These are phyloP conservation scores for Metschnikowia dekortorum DNA, from an alignment of 805 yeast species.

Conservation along the genomic window DNA sequence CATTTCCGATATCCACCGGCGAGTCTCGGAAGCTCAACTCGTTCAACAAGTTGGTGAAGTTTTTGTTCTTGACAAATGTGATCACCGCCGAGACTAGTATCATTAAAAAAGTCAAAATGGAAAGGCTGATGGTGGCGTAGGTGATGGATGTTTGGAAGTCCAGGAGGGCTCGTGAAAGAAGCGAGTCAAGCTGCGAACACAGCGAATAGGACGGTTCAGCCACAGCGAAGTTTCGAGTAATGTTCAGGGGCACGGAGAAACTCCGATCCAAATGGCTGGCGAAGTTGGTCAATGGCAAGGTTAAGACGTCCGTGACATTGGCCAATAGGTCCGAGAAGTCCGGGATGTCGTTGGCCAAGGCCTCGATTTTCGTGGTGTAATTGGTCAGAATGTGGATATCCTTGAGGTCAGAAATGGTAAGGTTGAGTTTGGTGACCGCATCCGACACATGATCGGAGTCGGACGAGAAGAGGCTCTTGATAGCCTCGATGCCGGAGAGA, in stretches of 20 bases:
- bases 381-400: conserved; percentile 62
- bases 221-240: not conserved
- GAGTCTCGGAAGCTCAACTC: conserved; percentile 1
- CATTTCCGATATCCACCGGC: conserved; percentile 10
- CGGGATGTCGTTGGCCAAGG: conserved; percentile 52
- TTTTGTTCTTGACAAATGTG: conserved; percentile 3
- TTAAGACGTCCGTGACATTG: conserved; percentile 50
- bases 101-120: conserved; percentile 4
- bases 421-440: conserved; percentile 50
- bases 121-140: conserved; percentile 6
- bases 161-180: not conserved
- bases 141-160: not conserved
- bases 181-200: not conserved
- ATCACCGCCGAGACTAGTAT: conserved; percentile 1
- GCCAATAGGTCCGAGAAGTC: conserved; percentile 61
- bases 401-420: conserved; percentile 14
- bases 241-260: not conserved
- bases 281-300: conserved; percentile 11
- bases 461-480: conserved; percentile 49
- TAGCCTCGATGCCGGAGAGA: conserved; percentile 40
- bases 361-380: conserved; percentile 54
- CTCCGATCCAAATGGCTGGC: not conserved
- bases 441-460: conserved; percentile 30
- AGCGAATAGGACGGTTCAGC: not conserved
- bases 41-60: not conserved